Evolutionary conservation across 805 yeast genomes (phyloP).

Genomic region (Zygosaccharomyces lentus): DNA sequence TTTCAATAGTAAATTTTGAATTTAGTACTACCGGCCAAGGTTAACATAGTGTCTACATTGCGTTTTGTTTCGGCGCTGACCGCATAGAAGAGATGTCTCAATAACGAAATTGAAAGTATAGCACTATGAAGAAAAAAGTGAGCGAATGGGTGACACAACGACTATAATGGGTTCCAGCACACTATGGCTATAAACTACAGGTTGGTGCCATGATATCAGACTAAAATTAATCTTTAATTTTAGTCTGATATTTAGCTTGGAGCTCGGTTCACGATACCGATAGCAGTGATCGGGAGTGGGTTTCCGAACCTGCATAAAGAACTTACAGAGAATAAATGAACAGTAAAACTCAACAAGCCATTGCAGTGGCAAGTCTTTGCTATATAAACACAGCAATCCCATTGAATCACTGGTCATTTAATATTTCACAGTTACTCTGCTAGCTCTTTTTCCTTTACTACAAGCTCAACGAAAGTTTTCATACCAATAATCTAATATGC

Average conservation of each 20-base stretch:
- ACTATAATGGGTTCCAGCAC: neutral
- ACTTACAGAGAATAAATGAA: neutral
- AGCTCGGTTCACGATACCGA: slow-evolving; percentile 5
- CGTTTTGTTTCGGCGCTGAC: too few relatives aligned
- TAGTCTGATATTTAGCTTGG: slow-evolving; percentile 1
- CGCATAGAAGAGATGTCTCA: too few relatives aligned
- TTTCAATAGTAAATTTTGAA: neutral
- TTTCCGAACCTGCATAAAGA: neutral
- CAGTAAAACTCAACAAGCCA: neutral
- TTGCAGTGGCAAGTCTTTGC: neutral
- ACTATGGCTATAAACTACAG: too few relatives aligned
- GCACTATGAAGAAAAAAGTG: too few relatives aligned
- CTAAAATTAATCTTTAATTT: neutral
- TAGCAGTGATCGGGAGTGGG: slow-evolving; percentile 4
- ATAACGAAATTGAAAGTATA: too few relatives aligned
- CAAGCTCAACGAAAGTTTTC: neutral
- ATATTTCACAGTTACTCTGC: neutral
- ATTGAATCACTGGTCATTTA: neutral
- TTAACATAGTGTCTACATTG: too few relatives aligned
- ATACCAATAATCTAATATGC: slow-evolving; percentile 6
- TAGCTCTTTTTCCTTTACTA: neutral
- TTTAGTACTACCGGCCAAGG: too few relatives aligned
- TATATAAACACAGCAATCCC: neutral
- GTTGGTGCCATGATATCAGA: neutral
- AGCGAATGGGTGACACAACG: too few relatives aligned